Evolutionary conservation across 352 stramenopile species (phyloP).

Genomic region (Phytopythium kandeliae): DNA sequence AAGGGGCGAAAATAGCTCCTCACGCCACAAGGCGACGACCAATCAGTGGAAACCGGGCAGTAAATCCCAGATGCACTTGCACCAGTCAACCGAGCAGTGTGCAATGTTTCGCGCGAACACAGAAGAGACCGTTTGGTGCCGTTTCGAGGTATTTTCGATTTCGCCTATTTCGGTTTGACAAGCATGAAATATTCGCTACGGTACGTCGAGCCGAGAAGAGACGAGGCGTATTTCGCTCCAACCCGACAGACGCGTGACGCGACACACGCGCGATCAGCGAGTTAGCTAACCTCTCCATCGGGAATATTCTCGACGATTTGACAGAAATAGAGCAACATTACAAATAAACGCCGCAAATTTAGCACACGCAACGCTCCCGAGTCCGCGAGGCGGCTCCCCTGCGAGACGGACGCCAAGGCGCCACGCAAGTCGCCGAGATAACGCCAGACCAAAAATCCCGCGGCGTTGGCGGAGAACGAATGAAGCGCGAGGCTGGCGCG

Average conservation of each 20-base stretch:
- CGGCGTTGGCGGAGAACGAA: too few species aligned
- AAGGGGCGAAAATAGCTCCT: conserved; percentile 1
- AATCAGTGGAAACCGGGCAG: background rate
- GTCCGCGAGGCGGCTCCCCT: conserved; percentile 1
- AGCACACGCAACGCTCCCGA: background rate
- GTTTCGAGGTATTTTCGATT: background rate
- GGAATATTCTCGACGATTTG: too few species aligned
- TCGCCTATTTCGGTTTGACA: background rate
- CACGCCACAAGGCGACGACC: conserved; percentile 1
- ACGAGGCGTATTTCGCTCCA: background rate
- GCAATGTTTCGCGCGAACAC: background rate
- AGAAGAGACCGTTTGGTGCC: background rate
- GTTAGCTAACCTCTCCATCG: too few species aligned
- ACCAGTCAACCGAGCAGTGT: too few species aligned
- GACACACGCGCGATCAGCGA: background rate
- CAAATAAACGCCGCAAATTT: conserved; percentile 1
- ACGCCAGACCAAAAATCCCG: too few species aligned
- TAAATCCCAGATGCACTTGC: conserved; percentile 1
- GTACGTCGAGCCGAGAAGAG: conserved; percentile 1
- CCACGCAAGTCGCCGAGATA: background rate
- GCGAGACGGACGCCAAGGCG: background rate
- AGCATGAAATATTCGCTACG: conserved; percentile 1
- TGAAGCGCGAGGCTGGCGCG: too few species aligned
- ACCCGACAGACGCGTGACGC: background rate
- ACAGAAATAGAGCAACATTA: background rate